Evolutionary conservation across 192 early-diverging fungal genomes (phyloP), one percentile per base, ranked within the genome.

Genomic region (Spizellomyces punctatus): DNA sequence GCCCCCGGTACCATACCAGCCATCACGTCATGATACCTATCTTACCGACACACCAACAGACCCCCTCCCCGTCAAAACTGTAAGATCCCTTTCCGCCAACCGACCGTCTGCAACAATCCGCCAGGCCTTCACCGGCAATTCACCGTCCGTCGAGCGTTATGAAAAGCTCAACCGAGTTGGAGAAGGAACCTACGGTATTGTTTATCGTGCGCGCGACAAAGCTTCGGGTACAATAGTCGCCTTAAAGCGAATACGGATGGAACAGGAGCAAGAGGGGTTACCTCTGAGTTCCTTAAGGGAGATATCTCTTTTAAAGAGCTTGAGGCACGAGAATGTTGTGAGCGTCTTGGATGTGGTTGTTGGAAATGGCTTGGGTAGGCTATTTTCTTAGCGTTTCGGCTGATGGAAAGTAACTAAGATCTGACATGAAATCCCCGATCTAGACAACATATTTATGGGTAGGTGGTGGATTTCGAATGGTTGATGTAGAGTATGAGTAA

Each of bases 151-250:
- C 42, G 74, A 84, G 50, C 64, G 58, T 9, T 87, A 74, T 59
- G 63, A 79, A 49, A 86, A 86, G 73, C 61, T 86, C 22, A 77
- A 76, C 42, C 76, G 86, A 50, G 81, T 96, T 17, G 95, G 95
- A 49, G 94, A 96, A 75, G 94, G 95, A 45, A 95, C 94, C 9
- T 95, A 95, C 80, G 95, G 95, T 16, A 89, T 96, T 50, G 95
- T 95, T 8, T 95, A 95, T 82, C 83, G 81, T 74, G 87, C 66
- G 12, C 21, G 56, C 6, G 27, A 73, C 42, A 56, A 63, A 10
- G 27, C 65, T 52, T 82, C 76, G 9, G 64, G 73, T 41, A 36
- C 64, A n/a, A 67, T 87, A 12, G 86, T 88, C 4, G 90, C 90
- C 1, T 64, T 91, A 42, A 91, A 91, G 73, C 71, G 81, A 45